Base-by-base conservation (phyloP, 2,329 filamentous ascomycete species). In the Ophiostoma novo-ulmi region DNA sequence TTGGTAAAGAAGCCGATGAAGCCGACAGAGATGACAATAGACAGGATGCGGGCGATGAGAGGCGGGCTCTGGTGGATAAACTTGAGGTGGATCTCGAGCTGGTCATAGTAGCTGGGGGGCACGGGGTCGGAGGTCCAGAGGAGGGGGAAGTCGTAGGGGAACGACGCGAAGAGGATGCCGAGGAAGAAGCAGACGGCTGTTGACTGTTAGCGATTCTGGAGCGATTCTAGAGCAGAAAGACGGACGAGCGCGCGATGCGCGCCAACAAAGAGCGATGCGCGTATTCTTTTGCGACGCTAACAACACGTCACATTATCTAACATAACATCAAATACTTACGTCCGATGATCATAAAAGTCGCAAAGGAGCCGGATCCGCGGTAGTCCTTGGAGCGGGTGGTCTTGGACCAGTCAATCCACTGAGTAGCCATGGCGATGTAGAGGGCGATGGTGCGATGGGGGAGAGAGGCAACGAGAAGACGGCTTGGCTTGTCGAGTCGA, bases 261-360 rank as follows among this genome's bases (percentile, higher is more conserved):
- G 44, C 44, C 17, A 39, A 10, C 10, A 39, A 39, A 39, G 17
- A 48, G 44, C 20, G 1, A n/a, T 48, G 44, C 44, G 44, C 44
- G 44, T 20, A n/a, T 17, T 6, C 31, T 3, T 31, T 3, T 31
- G 31, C 5, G 44, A 48, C 44, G 10, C 17, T n/a, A 58, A 17
- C 44, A 48, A 48, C 44, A 14, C 1, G n/a, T 11, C 44, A 14
- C 5, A 8, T 5, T 20, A 48, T 48, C 44, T 3, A 3, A 31
- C 31, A 20, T 11, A 26, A 1, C 52, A 8, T 22, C n/a, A 58
- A 39, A 35, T 58, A 88, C 92, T 79, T 87, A 97, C 94, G 93
- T 75, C 93, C 94, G 75, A 98, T 90, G 78, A 99, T 97, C 81
- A 99, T 90, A 79, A 97, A 97, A 66, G 95, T 97, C 80, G 94